Percentiles rank a stretch among this genome's conserved stretches.
These are phyloP conservation scores for Amanita pallidorosea DNA, from an alignment of 768 basidiomycete species.

Conservation along the genomic window DNA sequence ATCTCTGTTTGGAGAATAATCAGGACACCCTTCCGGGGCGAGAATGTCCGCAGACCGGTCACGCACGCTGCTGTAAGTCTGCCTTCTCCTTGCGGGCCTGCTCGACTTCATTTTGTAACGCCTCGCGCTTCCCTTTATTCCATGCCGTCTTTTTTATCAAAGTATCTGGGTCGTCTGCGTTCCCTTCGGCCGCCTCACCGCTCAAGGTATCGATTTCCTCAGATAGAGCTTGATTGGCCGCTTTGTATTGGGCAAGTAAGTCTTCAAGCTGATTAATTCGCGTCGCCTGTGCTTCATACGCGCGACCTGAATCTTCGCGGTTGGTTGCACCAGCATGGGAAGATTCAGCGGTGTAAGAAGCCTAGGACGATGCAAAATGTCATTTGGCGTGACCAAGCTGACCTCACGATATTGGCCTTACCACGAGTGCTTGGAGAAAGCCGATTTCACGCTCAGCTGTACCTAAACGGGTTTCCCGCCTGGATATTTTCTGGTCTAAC, in stretches of 20 bases:
- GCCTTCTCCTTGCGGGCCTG: constrained; percentile 7
- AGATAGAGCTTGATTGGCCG: constrained; percentile 31
- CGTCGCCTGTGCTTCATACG: constrained; percentile 21
- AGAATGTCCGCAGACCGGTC: not conserved
- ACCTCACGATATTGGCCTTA: constrained; percentile 19
- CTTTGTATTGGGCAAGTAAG: constrained; percentile 45
- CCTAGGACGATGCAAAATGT: not conserved
- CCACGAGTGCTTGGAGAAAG: constrained; percentile 60
- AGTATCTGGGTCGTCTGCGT: constrained; percentile 23
- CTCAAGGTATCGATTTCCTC: constrained; percentile 36
- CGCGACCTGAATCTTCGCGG: constrained; percentile 3
- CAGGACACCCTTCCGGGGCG: not conserved
- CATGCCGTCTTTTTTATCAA: constrained; percentile 21
- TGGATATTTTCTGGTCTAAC: constrained; percentile 25
- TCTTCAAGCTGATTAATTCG: constrained; percentile 45
- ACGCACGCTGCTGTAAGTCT: constrained; percentile 30
- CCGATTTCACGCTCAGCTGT: constrained; percentile 48
- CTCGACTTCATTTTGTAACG: constrained; percentile 6
- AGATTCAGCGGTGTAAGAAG: constrained; percentile 4
- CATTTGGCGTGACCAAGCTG: not conserved
- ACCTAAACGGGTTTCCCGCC: constrained; percentile 19
- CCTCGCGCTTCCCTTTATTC: constrained; percentile 14
- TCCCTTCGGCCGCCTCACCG: constrained; percentile 17
- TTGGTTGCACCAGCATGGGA: not conserved
- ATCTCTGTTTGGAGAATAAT: not conserved